Evolutionary conservation across 1,284 basidiomycete species (phyloP).

Genomic region (Pisolithus thermaeus): DNA sequence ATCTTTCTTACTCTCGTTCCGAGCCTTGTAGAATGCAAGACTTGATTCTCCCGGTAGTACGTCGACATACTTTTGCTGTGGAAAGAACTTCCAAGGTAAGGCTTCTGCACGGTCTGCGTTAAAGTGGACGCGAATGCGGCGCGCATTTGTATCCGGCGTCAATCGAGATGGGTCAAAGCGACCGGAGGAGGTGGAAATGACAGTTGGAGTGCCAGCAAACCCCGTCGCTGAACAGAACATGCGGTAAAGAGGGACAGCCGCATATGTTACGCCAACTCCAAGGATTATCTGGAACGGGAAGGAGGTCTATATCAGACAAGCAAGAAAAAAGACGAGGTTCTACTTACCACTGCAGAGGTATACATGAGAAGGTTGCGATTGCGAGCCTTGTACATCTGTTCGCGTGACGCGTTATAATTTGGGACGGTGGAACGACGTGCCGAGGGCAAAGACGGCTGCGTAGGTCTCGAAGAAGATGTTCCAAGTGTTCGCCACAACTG

Average conservation of each 20-base stretch:
- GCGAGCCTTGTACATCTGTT: slow-evolving; percentile 39
- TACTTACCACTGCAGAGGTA: slow-evolving; percentile 66
- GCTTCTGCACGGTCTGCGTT: slow-evolving; percentile 89
- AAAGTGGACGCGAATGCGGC: slow-evolving; percentile 90
- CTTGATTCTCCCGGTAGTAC: slow-evolving; percentile 96
- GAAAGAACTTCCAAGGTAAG: slow-evolving; percentile 90
- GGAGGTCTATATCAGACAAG: background rate
- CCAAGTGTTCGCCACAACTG: too few species aligned
- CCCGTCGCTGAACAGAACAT: slow-evolving; percentile 98
- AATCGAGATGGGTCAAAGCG: slow-evolving; percentile 80
- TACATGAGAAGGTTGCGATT: slow-evolving; percentile 79
- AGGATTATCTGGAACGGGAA: slow-evolving; percentile 57
- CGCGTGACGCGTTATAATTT: slow-evolving; percentile 24
- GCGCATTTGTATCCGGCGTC: slow-evolving; percentile 65
- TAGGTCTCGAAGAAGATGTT: background rate
- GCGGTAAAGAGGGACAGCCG: slow-evolving; percentile 94
- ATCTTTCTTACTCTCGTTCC: slow-evolving; percentile 80
- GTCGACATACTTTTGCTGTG: slow-evolving; percentile 85
- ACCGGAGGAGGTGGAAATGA: slow-evolving; percentile 54
- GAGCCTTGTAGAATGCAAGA: slow-evolving; percentile 94
- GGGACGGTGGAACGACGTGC: background rate
- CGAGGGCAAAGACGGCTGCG: background rate
- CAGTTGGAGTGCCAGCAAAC: slow-evolving; percentile 92
- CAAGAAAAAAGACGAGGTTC: background rate
- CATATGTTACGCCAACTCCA: slow-evolving; percentile 85